A percentile compares a stretch with the other conserved stretches of the same genome.
These are phyloP conservation scores for Colletotrichum tabaci DNA, from an alignment of 2,329 filamentous ascomycete genomes.

Conservation along the genomic window DNA sequence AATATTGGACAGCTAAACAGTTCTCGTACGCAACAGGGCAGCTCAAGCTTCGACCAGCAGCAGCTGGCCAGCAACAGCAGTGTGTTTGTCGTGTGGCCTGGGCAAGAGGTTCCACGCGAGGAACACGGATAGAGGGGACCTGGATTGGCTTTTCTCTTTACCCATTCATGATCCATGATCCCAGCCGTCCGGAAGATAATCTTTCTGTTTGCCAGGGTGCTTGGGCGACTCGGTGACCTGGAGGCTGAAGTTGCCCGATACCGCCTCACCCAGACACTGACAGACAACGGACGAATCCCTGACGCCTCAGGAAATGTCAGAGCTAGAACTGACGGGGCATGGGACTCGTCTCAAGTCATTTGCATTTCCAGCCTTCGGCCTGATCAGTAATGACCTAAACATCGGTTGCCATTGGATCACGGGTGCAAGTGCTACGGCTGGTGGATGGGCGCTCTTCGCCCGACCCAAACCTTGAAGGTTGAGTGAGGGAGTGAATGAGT, in stretches of 20 bases:
- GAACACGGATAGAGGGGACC: neutral
- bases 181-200: slow-evolving; percentile 1
- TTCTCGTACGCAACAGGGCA: neutral
- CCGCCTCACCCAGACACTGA: neutral
- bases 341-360: slow-evolving; percentile 13
- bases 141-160: slow-evolving; percentile 16
- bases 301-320: slow-evolving; percentile 24
- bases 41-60: neutral
- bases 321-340: neutral
- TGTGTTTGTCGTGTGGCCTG: neutral
- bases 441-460: slow-evolving; percentile 1
- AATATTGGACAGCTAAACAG: too few species aligned
- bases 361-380: neutral
- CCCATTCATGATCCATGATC: slow-evolving; percentile 19
- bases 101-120: slow-evolving; percentile 12
- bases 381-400: neutral
- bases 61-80: neutral
- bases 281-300: slow-evolving; percentile 15
- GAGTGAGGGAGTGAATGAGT: neutral
- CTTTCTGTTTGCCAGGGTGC: neutral
- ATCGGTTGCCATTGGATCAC: neutral
- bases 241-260: neutral
- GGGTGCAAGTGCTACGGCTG: neutral
- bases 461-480: slow-evolving; percentile 6
- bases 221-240: neutral